Base-by-base conservation (phyloP, 2,329 filamentous ascomycete species). In the Aureobasidium sp. region DNA sequence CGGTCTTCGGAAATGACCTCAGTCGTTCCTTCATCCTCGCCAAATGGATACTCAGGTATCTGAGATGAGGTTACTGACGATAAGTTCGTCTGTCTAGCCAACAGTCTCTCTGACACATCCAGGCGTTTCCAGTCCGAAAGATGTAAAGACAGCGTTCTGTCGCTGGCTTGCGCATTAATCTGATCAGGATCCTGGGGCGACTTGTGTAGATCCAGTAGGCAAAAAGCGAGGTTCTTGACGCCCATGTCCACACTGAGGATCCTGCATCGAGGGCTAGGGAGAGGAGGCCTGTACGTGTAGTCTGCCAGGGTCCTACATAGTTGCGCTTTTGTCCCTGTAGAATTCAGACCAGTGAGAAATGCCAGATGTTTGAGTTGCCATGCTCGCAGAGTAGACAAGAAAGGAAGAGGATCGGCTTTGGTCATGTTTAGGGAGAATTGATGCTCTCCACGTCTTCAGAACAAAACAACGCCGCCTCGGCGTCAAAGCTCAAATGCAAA, bases 171-270 rank as follows among this genome's bases (percentile, higher is more conserved):
- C 5, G n/a, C 31, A 35, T 37, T 22, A 8, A 17, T 6, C 6
- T 14, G 19, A 27, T 54, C 69, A 54, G 17, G 37, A 50, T 52
- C 61, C 39, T 35, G 44, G 33, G 19, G 48, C 37, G n/a, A 12
- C 33, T 29, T 64, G 62, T 39, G 49, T 45, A 66, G 63, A 60
- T 70, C 66, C 42, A 72, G 31, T 8, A 90, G 79, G 66, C 88
- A 89, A 70, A 85, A 90, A 1, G 89, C 90, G 4, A 95, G 77
- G 71, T 95, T 95, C 47, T 84, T 85, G 66, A 95, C 88, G 4
- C 90, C 90, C 84, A 94, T 88, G 72, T 95, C 90, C 64, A 95
- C 87, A 70, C 89, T 92, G 37, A 94, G 73, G 27, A 94, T 79
- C 47, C 85, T 53, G 27, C 62, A 53, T 29, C 62, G 24, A 27